Base-by-base conservation (phyloP, 2,329 filamentous ascomycete species). In the Phaeosphaeriaceae sp. region DNA sequence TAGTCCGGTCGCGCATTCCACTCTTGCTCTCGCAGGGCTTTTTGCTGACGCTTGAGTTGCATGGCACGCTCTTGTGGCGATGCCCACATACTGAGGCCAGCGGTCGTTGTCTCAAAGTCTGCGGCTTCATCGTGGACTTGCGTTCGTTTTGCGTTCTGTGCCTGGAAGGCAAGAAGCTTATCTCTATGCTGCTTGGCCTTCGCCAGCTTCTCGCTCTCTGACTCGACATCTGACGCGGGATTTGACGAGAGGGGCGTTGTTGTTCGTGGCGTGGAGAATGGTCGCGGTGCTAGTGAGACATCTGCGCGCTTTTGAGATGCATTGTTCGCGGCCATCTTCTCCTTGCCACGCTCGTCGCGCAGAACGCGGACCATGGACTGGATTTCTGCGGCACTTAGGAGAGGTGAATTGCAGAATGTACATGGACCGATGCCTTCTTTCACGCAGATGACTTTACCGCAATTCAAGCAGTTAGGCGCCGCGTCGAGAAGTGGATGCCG, bases 341-440 rank as follows among this genome's bases (percentile, higher is more conserved):
- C 94, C 56, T 89, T 87, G 2, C 93, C 94, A 5, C 93, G 88
- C 79, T 98, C 94, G 52, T 92, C 90, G 41, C 89, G 88, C 13
- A 99, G 83, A 68, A 94, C 89, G 24, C 86, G 85, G 49, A 98
- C 90, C 87, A 99, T 97, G 33, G 86, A 87, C 69, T 96, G 90
- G 10, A 97, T 87, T 54, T 98, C 93, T 3, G 85, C 80, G 0
- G 86, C 75, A 27, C 85, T 89, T 7, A 99, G 81, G 0, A 99
- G 81, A 0, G 92, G 87, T 0, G 85, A 83, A 0, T 88, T 88
- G 79, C 95, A 99, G 72, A 91, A 97, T 0, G 94, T 97, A 76
- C 95, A 99, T 0, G 94, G 94, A 0, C 94, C 94, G 0, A 98
- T 83, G 0, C 95, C 95, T 78, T 99, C 93, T 71, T 95, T 93